A percentile compares a stretch with the other conserved stretches of the same genome.
phyloP scores from a whole-genome alignment of 2,329 filamentous ascomycete species.

The Pseudogymnoascus sp. region DNA sequence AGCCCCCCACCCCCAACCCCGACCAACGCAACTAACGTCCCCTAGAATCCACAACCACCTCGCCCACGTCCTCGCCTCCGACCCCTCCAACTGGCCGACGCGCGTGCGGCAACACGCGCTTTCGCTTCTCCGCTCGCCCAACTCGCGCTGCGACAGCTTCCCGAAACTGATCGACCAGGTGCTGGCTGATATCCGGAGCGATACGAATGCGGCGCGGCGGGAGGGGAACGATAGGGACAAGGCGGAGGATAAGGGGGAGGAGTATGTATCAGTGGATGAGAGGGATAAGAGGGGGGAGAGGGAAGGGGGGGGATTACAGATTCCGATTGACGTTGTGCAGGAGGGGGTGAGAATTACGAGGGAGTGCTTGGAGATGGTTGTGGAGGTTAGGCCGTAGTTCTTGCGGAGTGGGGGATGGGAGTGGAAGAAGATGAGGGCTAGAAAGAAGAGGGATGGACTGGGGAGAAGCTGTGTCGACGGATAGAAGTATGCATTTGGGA shows the following conservation, averaged over 20 bases:
- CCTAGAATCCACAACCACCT: slow-evolving; percentile 56
- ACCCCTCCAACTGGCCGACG: slow-evolving; percentile 56
- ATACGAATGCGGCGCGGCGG: slow-evolving; percentile 16
- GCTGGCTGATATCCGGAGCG: slow-evolving; percentile 47
- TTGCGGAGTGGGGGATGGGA: not conserved
- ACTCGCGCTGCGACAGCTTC: slow-evolving; percentile 51
- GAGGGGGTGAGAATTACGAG: slow-evolving; percentile 53
- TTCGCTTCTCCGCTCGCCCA: slow-evolving; percentile 49
- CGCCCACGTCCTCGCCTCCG: slow-evolving; percentile 53
- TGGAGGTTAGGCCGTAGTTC: slow-evolving; percentile 20
- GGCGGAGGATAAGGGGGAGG: not conserved
- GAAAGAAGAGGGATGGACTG: not conserved
- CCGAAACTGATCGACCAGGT: slow-evolving; percentile 53
- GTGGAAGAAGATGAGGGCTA: not conserved
- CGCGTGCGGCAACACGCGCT: slow-evolving; percentile 52
- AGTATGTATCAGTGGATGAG: slow-evolving; percentile 6
- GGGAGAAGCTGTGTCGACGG: not conserved
- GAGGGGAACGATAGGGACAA: not conserved
- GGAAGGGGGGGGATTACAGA: slow-evolving; percentile 38
- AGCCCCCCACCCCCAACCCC: too few relatives aligned
- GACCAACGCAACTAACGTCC: slow-evolving; percentile 14
- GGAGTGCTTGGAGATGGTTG: slow-evolving; percentile 45
- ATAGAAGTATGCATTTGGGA: slow-evolving; percentile 6
- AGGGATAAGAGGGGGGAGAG: slow-evolving; percentile 18
- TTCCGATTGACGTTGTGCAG: slow-evolving; percentile 53